Conservation (phyloP, 805 yeast genomes). For the Wickerhamomyces strasburgensis region DNA sequence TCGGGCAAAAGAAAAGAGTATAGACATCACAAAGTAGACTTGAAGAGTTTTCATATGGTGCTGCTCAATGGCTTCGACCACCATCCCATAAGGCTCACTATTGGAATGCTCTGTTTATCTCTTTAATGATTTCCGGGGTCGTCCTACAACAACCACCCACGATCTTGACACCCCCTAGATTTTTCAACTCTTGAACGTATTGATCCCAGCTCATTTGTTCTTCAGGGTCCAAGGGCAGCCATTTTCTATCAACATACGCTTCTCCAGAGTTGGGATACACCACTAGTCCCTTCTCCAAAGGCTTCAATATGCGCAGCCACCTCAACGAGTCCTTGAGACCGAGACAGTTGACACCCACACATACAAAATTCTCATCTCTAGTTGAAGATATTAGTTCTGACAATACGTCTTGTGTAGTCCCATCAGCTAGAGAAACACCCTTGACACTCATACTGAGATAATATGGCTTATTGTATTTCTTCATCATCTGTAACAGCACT, state of each 20-base stretch:
- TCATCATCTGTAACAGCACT: conserved; percentile 40
- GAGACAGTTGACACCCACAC: conserved; percentile 70
- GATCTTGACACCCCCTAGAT: conserved; percentile 36
- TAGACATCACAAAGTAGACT: no score
- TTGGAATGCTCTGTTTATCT: conserved; percentile 5
- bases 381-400: conserved; percentile 18
- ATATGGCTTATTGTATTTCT: conserved; percentile 35
- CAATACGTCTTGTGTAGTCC: conserved; percentile 36
- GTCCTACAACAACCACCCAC: conserved; percentile 80
- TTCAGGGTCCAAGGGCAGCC: conserved; percentile 28
- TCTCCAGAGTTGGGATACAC: conserved; percentile 80
- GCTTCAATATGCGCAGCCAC: conserved; percentile 33
- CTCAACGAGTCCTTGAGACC: conserved; percentile 36
- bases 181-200: conserved; percentile 36
- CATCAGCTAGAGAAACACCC: conserved; percentile 42
- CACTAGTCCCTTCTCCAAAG: conserved; percentile 34
- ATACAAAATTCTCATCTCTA: conserved; percentile 11
- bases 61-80: neutral
- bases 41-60: no score
- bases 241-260: conserved; percentile 41
- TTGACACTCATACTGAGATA: conserved; percentile 41
- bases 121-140: conserved; percentile 35
- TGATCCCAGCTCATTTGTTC: conserved; percentile 32
- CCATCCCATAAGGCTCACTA: neutral
- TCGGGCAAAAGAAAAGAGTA: no score